These are phyloP conservation scores for Colletotrichum lentis DNA, from an alignment of 2,329 filamentous ascomycete species.

Conservation along the genomic window DNA sequence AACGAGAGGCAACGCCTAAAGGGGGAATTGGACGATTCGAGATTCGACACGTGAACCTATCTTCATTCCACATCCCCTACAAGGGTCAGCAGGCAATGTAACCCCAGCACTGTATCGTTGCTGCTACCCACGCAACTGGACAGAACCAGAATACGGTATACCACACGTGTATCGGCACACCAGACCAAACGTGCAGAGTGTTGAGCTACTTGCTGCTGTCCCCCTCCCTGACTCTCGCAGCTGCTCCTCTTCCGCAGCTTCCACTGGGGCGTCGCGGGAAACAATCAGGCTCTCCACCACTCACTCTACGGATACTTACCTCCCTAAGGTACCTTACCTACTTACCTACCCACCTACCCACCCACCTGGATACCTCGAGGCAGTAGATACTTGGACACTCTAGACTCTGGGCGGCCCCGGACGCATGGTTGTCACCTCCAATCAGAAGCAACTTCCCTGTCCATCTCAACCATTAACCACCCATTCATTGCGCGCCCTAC, in stretches of 20 bases:
- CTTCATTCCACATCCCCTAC: conserved; percentile 31
- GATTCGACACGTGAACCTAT: conserved; percentile 33
- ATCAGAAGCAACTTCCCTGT: conserved; percentile 32
- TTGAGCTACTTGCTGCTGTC: conserved; percentile 23
- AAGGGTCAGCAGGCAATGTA: conserved; percentile 37
- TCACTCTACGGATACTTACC: too few species aligned
- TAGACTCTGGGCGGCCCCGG: neutral
- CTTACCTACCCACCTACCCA: too few species aligned
- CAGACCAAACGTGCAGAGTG: conserved; percentile 33
- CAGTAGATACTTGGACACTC: neutral
- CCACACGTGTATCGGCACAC: neutral
- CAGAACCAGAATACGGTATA: neutral
- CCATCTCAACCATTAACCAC: conserved; percentile 27
- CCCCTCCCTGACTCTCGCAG: conserved; percentile 3
- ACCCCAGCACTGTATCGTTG: conserved; percentile 14
- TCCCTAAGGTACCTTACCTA: too few species aligned
- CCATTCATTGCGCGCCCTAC: conserved; percentile 5
- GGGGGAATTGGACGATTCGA: conserved; percentile 20
- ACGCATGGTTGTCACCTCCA: conserved; percentile 24
- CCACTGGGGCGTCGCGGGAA: conserved; percentile 19
- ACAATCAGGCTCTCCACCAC: conserved; percentile 9
- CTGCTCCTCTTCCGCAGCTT: conserved; percentile 22
- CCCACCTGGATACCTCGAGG: too few species aligned
- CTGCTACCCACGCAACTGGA: conserved; percentile 6
- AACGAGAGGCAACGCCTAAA: conserved; percentile 1